Conservation (phyloP, 1,284 basidiomycete genomes). For the Ceratobasidium sp. region DNA sequence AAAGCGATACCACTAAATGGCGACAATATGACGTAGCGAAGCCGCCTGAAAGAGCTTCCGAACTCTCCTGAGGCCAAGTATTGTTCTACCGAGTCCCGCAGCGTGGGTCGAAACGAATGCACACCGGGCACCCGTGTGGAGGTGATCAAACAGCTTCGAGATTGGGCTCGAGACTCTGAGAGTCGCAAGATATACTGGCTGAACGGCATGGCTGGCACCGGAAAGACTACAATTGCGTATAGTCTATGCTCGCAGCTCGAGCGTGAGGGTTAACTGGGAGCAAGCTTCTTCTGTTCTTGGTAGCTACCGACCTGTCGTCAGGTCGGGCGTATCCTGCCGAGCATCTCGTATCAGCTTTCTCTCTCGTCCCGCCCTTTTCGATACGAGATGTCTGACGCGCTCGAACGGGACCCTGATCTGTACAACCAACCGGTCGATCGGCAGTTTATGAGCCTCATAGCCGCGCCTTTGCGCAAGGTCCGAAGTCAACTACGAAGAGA, state of each 20-base stretch:
- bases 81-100: neutral
- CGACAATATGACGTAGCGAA: neutral
- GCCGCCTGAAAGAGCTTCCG: neutral
- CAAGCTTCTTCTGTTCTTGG: no score
- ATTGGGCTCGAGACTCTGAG: neutral
- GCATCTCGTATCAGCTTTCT: no score
- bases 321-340: no score
- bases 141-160: neutral
- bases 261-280: no score
- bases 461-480: neutral
- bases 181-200: constrained; percentile 9
- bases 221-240: neutral
- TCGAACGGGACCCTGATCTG: neutral
- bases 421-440: neutral
- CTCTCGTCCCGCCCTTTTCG: neutral
- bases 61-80: neutral
- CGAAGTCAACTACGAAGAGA: neutral
- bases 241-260: no score
- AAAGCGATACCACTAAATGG: neutral
- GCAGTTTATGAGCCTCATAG: neutral
- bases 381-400: neutral
- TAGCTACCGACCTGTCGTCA: no score
- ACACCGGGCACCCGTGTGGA: neutral
- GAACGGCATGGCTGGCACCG: no score
- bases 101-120: neutral